Evolutionary conservation across 768 basidiomycete species (phyloP).

Genomic region (Dentipellis sp.): DNA sequence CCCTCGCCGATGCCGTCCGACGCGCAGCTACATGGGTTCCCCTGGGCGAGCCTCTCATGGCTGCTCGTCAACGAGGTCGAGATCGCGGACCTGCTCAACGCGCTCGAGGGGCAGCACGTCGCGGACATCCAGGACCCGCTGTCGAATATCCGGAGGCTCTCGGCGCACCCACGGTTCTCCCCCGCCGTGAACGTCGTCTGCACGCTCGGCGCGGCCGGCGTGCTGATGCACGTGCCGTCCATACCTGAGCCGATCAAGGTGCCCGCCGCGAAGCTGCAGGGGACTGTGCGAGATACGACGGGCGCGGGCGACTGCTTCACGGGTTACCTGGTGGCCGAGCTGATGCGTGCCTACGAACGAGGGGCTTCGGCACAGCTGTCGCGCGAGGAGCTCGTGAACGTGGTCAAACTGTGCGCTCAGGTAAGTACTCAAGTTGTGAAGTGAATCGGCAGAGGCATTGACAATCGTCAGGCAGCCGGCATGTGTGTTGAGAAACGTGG

Average conservation of each 20-base stretch:
- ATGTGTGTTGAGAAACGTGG: slow-evolving; percentile 52
- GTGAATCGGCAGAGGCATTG: not conserved
- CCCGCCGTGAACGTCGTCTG: slow-evolving; percentile 37
- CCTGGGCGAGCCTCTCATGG: slow-evolving; percentile 45
- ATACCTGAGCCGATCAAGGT: slow-evolving; percentile 24
- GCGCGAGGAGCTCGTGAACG: slow-evolving; percentile 20
- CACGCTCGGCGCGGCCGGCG: slow-evolving; percentile 45
- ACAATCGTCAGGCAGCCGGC: slow-evolving; percentile 38
- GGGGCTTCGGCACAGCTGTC: not conserved
- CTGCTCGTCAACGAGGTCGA: slow-evolving; percentile 49
- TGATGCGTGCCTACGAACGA: slow-evolving; percentile 33
- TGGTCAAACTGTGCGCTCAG: slow-evolving; percentile 33
- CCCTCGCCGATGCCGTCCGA: slow-evolving; percentile 45
- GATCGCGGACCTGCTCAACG: slow-evolving; percentile 21
- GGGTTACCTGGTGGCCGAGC: slow-evolving; percentile 46
- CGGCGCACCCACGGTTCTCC: slow-evolving; percentile 15
- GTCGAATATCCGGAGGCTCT: slow-evolving; percentile 14
- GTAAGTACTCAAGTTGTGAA: slow-evolving; percentile 19
- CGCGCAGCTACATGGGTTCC: slow-evolving; percentile 32
- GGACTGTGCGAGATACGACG: slow-evolving; percentile 38
- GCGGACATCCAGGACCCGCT: not conserved
- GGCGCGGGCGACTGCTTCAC: slow-evolving; percentile 61
- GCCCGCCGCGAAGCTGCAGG: slow-evolving; percentile 38
- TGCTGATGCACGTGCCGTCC: slow-evolving; percentile 31
- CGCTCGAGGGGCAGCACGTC: not conserved